A percentile compares a stretch with the other conserved stretches of the same genome.
phyloP scores from a whole-genome alignment of 2,329 filamentous ascomycete species.

The Fusarium sp. region DNA sequence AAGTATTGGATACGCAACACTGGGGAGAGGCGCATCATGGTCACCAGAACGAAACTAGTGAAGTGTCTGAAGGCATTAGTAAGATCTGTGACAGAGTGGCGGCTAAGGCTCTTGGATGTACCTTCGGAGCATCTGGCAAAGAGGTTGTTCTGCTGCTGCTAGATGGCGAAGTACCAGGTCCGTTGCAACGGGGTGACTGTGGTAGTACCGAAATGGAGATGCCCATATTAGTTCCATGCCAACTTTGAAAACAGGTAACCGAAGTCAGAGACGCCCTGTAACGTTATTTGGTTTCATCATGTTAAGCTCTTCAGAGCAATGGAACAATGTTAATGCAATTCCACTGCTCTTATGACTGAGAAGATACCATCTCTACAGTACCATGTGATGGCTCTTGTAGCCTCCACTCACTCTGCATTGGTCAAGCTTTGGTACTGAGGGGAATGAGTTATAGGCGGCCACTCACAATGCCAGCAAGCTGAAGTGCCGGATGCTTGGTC shows the following conservation, averaged over 20 bases:
- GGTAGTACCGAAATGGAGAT: background rate
- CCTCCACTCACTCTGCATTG: background rate
- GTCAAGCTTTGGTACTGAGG: no score
- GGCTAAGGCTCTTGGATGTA: background rate
- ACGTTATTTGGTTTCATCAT: no score
- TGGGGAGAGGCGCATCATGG: constrained; percentile 1
- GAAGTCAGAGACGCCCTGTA: background rate
- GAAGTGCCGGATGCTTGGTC: background rate
- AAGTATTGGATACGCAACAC: background rate
- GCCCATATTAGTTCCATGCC: background rate
- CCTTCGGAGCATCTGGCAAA: constrained; percentile 15
- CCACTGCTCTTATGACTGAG: background rate
- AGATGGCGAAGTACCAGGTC: no score
- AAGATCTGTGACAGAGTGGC: background rate
- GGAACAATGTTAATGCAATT: background rate
- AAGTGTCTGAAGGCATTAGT: background rate
- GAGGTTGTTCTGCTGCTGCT: background rate
- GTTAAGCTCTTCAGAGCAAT: background rate
- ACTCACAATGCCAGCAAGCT: no score
- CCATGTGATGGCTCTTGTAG: background rate
- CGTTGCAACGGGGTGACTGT: background rate
- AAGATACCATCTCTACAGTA: background rate
- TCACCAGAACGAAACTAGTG: background rate
- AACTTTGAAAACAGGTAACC: background rate
- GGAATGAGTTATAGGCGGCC: background rate